phyloP scores from a whole-genome alignment of 2,329 filamentous ascomycete species.

The Aspergillus tanneri region DNA sequence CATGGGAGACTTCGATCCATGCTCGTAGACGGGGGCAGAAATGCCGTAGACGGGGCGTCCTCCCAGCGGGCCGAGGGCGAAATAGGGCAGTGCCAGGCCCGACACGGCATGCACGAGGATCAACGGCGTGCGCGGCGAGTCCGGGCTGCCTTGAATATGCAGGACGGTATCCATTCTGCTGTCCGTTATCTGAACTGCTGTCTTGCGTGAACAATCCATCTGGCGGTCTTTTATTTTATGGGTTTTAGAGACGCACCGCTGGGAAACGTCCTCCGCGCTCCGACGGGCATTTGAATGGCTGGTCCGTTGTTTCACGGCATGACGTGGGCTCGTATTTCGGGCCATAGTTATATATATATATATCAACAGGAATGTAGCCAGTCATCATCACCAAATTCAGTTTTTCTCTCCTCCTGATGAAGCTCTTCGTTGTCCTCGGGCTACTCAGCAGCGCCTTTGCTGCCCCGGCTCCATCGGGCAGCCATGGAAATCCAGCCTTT shows the following conservation, averaged over 20 bases:
- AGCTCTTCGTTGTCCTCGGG: neutral
- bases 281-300: no score
- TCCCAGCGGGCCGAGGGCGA: neutral
- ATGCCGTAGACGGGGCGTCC: neutral
- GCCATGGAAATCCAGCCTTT: neutral
- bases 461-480: neutral
- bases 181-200: neutral
- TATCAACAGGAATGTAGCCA: no score
- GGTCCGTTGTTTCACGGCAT: no score
- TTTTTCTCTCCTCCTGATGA: neutral
- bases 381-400: neutral
- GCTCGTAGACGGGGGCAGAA: slow-evolving; percentile 7
- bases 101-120: neutral
- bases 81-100: neutral
- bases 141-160: neutral
- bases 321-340: no score
- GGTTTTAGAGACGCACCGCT: no score
- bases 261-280: no score
- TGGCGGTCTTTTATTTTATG: no score
- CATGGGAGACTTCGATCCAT: slow-evolving; percentile 7
- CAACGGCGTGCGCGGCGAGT: neutral
- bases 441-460: neutral
- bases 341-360: no score
- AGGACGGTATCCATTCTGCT: neutral
- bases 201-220: no score